These are phyloP conservation scores for Pseudomassariella vexata DNA, from an alignment of 2,329 filamentous ascomycete genomes.

Conservation along the genomic window DNA sequence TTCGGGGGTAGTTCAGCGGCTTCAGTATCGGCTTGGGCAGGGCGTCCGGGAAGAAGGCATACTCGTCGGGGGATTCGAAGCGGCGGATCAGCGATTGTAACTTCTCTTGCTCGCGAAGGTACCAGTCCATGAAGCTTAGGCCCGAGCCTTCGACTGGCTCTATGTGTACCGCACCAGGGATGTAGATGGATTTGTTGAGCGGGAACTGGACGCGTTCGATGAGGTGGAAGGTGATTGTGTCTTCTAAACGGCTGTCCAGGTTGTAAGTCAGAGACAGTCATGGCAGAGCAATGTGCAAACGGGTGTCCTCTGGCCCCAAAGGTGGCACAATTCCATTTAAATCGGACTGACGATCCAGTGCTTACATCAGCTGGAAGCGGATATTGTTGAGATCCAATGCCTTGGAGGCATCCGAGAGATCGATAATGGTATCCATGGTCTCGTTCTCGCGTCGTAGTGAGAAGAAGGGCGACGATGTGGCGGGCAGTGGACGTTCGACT, in stretches of 20 bases:
- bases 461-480: too few relatives aligned
- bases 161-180: slow-evolving; percentile 71
- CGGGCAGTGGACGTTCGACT: too few relatives aligned
- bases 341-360: too few relatives aligned
- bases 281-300: too few relatives aligned
- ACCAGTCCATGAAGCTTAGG: slow-evolving; percentile 89
- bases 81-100: slow-evolving; percentile 90
- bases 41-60: slow-evolving; percentile 87
- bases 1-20: slow-evolving; percentile 78
- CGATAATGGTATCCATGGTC: slow-evolving; percentile 88
- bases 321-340: too few relatives aligned
- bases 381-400: slow-evolving; percentile 88
- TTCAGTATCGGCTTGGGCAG: slow-evolving; percentile 79
- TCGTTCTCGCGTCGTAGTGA: too few relatives aligned
- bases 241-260: slow-evolving; percentile 88
- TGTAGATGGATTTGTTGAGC: slow-evolving; percentile 83
- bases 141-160: slow-evolving; percentile 46
- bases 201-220: slow-evolving; percentile 99
- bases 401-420: slow-evolving; percentile 77
- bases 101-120: slow-evolving; percentile 82
- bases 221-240: slow-evolving; percentile 94
- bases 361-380: slow-evolving; percentile 87
- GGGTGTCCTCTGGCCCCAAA: slow-evolving; percentile 1
- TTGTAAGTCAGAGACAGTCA: too few relatives aligned
- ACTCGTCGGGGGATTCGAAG: slow-evolving; percentile 94